These are phyloP conservation scores for Delitschia confertaspora DNA, from an alignment of 495 filamentous ascomycete species.

Conservation along the genomic window DNA sequence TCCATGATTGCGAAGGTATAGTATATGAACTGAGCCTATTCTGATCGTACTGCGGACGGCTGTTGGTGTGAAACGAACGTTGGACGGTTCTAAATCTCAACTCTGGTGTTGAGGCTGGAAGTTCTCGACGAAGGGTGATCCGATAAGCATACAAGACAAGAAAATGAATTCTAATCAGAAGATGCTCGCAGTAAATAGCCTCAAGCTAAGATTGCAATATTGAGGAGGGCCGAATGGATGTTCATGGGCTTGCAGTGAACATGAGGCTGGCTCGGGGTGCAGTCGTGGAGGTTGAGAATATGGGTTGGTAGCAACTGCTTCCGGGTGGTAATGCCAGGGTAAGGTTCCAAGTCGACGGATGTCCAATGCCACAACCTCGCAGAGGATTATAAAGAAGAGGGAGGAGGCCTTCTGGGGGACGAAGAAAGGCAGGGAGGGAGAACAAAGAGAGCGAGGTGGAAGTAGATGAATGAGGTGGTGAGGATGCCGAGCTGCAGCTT, in stretches of 20 bases:
- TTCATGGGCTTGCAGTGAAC: conserved; percentile 19
- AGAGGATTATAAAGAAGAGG: conserved; percentile 8
- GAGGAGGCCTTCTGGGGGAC: conserved; percentile 28
- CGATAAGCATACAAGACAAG: conserved; percentile 30
- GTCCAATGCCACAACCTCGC: conserved; percentile 6
- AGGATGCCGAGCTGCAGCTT: conserved; percentile 22
- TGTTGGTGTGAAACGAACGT: conserved; percentile 12
- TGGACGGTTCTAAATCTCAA: conserved; percentile 1
- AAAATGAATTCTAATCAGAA: conserved; percentile 31
- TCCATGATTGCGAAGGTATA: conserved; percentile 60
- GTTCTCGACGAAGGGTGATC: conserved; percentile 8
- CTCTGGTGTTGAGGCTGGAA: conserved; percentile 10
- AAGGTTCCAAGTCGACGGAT: conserved; percentile 12
- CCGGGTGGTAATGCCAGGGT: neutral
- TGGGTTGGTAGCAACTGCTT: conserved; percentile 15
- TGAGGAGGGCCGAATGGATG: conserved; percentile 13
- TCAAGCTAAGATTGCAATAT: conserved; percentile 13
- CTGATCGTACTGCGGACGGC: conserved; percentile 2
- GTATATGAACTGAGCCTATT: neutral
- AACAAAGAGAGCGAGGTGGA: conserved; percentile 8
- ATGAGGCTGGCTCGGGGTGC: conserved; percentile 8
- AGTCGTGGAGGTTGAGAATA: conserved; percentile 6
- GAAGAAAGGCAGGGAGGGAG: conserved; percentile 24
- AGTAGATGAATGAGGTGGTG: conserved; percentile 14
- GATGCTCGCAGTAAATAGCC: conserved; percentile 27